Percentiles rank a stretch among this genome's conserved stretches.
These are phyloP conservation scores for Russula brevipes DNA, from an alignment of 768 basidiomycete species.

Conservation along the genomic window DNA sequence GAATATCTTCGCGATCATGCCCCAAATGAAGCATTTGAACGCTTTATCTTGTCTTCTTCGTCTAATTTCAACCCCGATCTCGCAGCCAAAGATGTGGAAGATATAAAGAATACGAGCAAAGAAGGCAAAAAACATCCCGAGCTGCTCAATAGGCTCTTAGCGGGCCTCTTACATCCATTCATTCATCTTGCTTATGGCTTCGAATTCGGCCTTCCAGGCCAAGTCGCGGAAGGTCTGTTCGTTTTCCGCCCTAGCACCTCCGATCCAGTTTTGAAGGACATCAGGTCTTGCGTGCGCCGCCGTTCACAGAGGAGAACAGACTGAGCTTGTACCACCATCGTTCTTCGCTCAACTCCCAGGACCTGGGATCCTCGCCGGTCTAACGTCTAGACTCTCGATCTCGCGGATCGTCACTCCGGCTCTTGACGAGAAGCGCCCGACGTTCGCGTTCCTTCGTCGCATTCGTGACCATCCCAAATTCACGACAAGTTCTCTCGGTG, in stretches of 20 bases:
- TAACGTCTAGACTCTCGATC: constrained; percentile 28
- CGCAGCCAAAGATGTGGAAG: constrained; percentile 23
- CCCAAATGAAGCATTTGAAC: constrained; percentile 46
- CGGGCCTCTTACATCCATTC: constrained; percentile 56
- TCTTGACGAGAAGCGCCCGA: constrained; percentile 37
- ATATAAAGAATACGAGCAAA: constrained; percentile 18
- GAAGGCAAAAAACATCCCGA: constrained; percentile 37
- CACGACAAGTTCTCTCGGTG: constrained; percentile 11
- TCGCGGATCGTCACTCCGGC: constrained; percentile 9
- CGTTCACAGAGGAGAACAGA: constrained; percentile 40
- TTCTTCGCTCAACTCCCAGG: constrained; percentile 25
- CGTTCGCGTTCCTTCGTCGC: constrained; percentile 47
- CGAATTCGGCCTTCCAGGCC: constrained; percentile 56
- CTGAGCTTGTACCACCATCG: constrained; percentile 32
- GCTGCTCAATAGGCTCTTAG: constrained; percentile 54
- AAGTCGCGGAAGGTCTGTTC: constrained; percentile 54
- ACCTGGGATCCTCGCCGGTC: constrained; percentile 19
- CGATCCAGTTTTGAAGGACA: neutral
- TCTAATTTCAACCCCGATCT: constrained; percentile 40
- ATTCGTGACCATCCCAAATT: constrained; percentile 47
- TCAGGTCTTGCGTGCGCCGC: constrained; percentile 55
- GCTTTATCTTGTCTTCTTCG: constrained; percentile 52
- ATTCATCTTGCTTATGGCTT: constrained; percentile 60
- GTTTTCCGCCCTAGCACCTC: neutral
- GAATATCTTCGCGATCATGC: constrained; percentile 39